Evolutionary conservation across 2,329 filamentous ascomycete genomes (phyloP).

Genomic region (Didymella pinodella): DNA sequence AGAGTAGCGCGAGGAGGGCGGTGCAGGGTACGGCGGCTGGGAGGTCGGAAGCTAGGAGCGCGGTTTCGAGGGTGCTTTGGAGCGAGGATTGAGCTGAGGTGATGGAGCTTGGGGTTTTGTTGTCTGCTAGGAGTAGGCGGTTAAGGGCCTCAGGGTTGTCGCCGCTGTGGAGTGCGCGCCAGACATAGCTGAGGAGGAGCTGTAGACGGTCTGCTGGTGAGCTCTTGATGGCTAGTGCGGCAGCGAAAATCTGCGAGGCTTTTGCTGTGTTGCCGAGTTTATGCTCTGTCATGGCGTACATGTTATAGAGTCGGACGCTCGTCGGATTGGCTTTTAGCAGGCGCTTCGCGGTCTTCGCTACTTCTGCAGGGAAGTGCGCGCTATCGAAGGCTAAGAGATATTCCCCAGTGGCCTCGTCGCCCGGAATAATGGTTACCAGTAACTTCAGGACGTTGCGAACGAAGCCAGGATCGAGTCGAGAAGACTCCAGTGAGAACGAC

Average conservation of each 20-base stretch:
- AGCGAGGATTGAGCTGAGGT: neutral
- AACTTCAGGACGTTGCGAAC: constrained; percentile 60
- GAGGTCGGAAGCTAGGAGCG: constrained; percentile 58
- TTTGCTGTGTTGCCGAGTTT: constrained; percentile 64
- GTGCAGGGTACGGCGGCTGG: constrained; percentile 61
- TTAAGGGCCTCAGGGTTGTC: constrained; percentile 46
- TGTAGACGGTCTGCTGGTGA: constrained; percentile 57
- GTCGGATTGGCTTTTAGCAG: constrained; percentile 73
- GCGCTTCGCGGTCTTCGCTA: constrained; percentile 74
- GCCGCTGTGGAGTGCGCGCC: constrained; percentile 66
- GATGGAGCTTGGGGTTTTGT: constrained; percentile 1
- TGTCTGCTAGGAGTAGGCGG: constrained; percentile 40
- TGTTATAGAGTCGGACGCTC: constrained; percentile 76
- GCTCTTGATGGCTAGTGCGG: constrained; percentile 68
- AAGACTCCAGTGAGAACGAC: constrained; percentile 26
- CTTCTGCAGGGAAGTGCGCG: constrained; percentile 59
- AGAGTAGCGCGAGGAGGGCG: constrained; percentile 70
- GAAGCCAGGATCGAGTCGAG: constrained; percentile 27
- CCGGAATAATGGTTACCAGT: constrained; percentile 55
- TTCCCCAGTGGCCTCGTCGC: constrained; percentile 64
- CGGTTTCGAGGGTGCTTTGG: constrained; percentile 58
- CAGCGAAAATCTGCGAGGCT: constrained; percentile 70
- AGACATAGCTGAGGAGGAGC: constrained; percentile 69
- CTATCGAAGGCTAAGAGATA: constrained; percentile 76
- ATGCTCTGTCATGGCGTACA: constrained; percentile 77